Percentiles rank a stretch among this genome's conserved stretches.
phyloP scores from a whole-genome alignment of 106 monocot species.

The Dendrobium chrysotoxum region DNA sequence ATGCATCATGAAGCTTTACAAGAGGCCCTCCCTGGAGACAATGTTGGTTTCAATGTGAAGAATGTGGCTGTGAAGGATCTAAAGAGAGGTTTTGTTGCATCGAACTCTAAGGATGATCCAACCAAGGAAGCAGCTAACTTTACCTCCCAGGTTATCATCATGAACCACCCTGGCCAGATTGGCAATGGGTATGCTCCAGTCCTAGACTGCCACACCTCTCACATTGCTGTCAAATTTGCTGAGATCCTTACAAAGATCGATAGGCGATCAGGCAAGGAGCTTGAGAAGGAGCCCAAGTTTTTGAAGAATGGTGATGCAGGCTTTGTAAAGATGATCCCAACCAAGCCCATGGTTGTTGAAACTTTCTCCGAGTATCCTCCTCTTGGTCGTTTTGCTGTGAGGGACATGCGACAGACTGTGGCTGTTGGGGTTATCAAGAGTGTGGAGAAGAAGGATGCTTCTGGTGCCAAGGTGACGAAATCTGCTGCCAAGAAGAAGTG shows the following conservation, averaged over 20 bases:
- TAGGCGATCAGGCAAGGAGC: slow-evolving; percentile 33
- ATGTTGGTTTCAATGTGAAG: slow-evolving; percentile 67
- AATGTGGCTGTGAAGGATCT: slow-evolving; percentile 68
- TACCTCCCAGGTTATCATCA: slow-evolving; percentile 55
- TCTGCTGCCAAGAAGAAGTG: not conserved
- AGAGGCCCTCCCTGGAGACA: slow-evolving; percentile 53
- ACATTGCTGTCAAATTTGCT: slow-evolving; percentile 48
- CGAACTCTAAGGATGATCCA: slow-evolving; percentile 30
- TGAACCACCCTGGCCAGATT: slow-evolving; percentile 56
- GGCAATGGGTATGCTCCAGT: slow-evolving; percentile 49
- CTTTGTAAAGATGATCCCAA: slow-evolving; percentile 16
- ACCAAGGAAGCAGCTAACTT: slow-evolving; percentile 49
- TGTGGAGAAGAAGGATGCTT: slow-evolving; percentile 17
- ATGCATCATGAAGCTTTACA: slow-evolving; percentile 59
- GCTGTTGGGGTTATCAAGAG: slow-evolving; percentile 18
- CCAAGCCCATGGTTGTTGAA: slow-evolving; percentile 20
- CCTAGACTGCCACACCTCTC: slow-evolving; percentile 48
- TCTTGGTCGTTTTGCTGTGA: slow-evolving; percentile 12
- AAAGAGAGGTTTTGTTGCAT: slow-evolving; percentile 33
- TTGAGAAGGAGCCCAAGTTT: too few species aligned
- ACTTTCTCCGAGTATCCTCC: slow-evolving; percentile 18
- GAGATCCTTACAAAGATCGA: slow-evolving; percentile 54
- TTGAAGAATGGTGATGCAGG: not conserved
- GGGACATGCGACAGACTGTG: slow-evolving; percentile 19
- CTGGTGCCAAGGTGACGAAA: slow-evolving; percentile 16